Conservation (phyloP, 768 basidiomycete genomes). For the Leccinum boreale region DNA sequence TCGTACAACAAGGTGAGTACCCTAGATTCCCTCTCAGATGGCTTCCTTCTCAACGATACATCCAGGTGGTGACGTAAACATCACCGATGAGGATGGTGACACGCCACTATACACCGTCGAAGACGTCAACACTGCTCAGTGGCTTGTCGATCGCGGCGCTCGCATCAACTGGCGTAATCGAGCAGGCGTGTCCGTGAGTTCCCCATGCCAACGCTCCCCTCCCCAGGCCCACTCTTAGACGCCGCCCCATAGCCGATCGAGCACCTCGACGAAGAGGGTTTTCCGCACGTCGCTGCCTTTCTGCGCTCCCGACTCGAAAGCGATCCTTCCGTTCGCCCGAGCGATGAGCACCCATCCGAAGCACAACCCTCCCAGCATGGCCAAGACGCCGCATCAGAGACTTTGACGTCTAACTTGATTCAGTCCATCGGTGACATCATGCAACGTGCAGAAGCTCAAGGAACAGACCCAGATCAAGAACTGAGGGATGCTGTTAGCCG, state of each 20-base stretch:
- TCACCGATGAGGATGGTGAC: conserved; percentile 84
- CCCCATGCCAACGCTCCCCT: conserved; percentile 6
- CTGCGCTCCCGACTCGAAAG: conserved; percentile 40
- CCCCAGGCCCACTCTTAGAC: conserved; percentile 4
- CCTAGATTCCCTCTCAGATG: conserved; percentile 3
- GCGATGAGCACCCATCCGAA: conserved; percentile 5
- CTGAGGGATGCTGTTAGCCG: conserved; percentile 57
- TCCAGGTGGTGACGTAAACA: conserved; percentile 81
- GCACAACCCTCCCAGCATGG: conserved; percentile 57
- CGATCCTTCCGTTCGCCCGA: conserved; percentile 9
- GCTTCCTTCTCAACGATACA: neutral
- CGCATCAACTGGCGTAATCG: conserved; percentile 55
- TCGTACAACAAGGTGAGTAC: conserved; percentile 60
- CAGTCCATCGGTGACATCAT: conserved; percentile 65
- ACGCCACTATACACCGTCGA: conserved; percentile 92
- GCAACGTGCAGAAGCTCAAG: conserved; percentile 52
- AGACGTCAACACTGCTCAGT: conserved; percentile 70
- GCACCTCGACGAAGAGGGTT: conserved; percentile 62
- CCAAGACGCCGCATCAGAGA: conserved; percentile 67
- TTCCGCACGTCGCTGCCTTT: conserved; percentile 61
- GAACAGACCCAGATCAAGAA: conserved; percentile 64
- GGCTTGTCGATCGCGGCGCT: conserved; percentile 78
- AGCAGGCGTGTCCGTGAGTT: conserved; percentile 73
- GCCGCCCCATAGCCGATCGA: conserved; percentile 49
- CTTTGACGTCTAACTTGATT: conserved; percentile 66